phyloP scores from a whole-genome alignment of 495 filamentous ascomycete genomes.

The Hypoxylon fuscum region DNA sequence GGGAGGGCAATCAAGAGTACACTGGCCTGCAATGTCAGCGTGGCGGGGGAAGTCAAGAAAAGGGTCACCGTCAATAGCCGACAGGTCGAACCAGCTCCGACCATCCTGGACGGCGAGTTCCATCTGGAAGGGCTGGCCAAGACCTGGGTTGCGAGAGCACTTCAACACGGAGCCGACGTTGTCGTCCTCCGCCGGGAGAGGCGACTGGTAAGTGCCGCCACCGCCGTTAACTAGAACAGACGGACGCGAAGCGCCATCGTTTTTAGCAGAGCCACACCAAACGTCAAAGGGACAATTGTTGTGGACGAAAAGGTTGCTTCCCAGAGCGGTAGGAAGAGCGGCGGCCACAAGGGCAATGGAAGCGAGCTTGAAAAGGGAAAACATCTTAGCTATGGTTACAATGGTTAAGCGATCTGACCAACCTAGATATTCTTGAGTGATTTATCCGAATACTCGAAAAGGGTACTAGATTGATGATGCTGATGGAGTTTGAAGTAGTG shows the following conservation, averaged over 20 bases:
- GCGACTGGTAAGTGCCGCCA: conserved; percentile 14
- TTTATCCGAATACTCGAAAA: not conserved
- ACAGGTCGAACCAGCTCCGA: conserved; percentile 30
- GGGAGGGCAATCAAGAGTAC: conserved; percentile 23
- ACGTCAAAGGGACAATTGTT: conserved; percentile 31
- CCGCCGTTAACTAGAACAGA: not conserved
- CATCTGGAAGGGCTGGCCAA: conserved; percentile 22
- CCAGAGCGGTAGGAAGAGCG: conserved; percentile 2
- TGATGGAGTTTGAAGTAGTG: not conserved
- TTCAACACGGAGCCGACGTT: conserved; percentile 33
- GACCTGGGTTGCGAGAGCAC: conserved; percentile 2
- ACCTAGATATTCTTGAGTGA: not conserved
- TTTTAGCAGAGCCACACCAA: conserved; percentile 31
- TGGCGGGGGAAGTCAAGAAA: conserved; percentile 21
- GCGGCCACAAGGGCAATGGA: conserved; percentile 5
- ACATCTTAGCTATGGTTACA: not conserved
- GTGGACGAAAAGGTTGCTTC: conserved; percentile 9
- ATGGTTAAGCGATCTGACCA: not conserved
- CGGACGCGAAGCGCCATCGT: conserved; percentile 27
- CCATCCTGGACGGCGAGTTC: conserved; percentile 26
- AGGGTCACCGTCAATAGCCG: conserved; percentile 28
- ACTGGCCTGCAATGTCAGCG: conserved; percentile 29
- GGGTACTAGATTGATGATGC: not conserved
- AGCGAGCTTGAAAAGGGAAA: conserved; percentile 4
- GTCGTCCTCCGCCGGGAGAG: conserved; percentile 24